Conservation (phyloP, 805 yeast species). For the Metschnikowia dekortorum region DNA sequence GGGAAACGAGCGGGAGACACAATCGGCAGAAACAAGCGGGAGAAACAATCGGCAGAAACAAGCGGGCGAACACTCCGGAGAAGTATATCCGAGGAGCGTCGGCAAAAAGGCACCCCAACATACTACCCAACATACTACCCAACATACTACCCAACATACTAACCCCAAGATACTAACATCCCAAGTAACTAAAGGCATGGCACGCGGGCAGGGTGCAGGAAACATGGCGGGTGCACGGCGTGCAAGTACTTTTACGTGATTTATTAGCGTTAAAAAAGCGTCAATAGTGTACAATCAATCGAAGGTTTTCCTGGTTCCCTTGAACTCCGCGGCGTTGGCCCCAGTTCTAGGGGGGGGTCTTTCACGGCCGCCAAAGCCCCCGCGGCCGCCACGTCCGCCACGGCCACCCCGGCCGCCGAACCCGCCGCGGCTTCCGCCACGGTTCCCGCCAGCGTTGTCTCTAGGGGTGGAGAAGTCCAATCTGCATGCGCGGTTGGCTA, state of each 20-base stretch:
- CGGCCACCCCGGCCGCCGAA: constrained; percentile 13
- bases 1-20: too few relatives aligned
- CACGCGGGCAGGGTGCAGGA: too few relatives aligned
- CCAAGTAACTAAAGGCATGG: too few relatives aligned
- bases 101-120: too few relatives aligned
- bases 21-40: too few relatives aligned
- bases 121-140: too few relatives aligned
- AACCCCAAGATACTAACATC: too few relatives aligned
- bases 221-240: neutral
- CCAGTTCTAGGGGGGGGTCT: constrained; percentile 65
- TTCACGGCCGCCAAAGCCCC: constrained; percentile 30
- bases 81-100: too few relatives aligned
- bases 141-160: too few relatives aligned
- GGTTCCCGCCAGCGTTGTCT: constrained; percentile 33
- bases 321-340: constrained; percentile 64
- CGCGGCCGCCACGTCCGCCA: constrained; percentile 20
- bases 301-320: constrained; percentile 72
- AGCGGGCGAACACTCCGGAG: too few relatives aligned
- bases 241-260: neutral
- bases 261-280: neutral
- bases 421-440: constrained; percentile 18
- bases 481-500: constrained; percentile 91
- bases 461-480: constrained; percentile 93
- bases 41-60: too few relatives aligned
- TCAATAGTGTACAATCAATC: constrained; percentile 3